Conservation (phyloP, 192 early-diverging fungal genomes). For the Geranomyces michiganensis region DNA sequence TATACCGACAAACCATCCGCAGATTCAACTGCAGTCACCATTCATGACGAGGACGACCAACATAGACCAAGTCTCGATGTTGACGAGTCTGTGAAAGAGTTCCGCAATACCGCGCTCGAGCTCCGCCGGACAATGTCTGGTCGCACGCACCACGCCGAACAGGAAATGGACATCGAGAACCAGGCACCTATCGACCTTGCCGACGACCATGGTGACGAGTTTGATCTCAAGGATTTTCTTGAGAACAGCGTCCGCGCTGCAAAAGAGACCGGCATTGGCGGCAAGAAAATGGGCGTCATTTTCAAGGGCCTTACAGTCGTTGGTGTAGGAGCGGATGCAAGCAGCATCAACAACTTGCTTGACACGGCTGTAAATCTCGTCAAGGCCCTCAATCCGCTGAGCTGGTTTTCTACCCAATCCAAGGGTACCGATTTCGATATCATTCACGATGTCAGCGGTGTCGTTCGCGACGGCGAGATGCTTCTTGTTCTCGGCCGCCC, state of each 20-base stretch:
- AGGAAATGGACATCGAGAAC: neutral
- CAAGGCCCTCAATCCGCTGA: slow-evolving; percentile 13
- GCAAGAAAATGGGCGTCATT: slow-evolving; percentile 26
- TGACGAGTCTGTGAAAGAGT: neutral
- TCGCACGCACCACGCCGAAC: neutral
- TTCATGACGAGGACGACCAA: no score
- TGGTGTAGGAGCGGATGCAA: slow-evolving; percentile 30
- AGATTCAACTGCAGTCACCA: no score
- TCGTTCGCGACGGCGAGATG: slow-evolving; percentile 73
- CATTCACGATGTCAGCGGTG: slow-evolving; percentile 56
- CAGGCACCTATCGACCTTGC: neutral
- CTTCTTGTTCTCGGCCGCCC: slow-evolving; percentile 69
- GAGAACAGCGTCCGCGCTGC: slow-evolving; percentile 11
- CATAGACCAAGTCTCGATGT: no score
- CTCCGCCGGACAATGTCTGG: neutral
- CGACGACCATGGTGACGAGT: neutral
- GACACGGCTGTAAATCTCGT: neutral
- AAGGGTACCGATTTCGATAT: slow-evolving; percentile 43
- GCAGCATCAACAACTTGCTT: slow-evolving; percentile 11
- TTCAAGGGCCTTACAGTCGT: slow-evolving; percentile 29
- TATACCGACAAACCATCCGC: no score
- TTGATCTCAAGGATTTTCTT: slow-evolving; percentile 17
- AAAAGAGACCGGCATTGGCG: slow-evolving; percentile 11
- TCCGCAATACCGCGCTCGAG: slow-evolving; percentile 6
- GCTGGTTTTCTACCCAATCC: slow-evolving; percentile 19